Evolutionary conservation across 805 yeast genomes (phyloP), one percentile per base, ranked within the genome.

Genomic region (Clavispora phyllophila): DNA sequence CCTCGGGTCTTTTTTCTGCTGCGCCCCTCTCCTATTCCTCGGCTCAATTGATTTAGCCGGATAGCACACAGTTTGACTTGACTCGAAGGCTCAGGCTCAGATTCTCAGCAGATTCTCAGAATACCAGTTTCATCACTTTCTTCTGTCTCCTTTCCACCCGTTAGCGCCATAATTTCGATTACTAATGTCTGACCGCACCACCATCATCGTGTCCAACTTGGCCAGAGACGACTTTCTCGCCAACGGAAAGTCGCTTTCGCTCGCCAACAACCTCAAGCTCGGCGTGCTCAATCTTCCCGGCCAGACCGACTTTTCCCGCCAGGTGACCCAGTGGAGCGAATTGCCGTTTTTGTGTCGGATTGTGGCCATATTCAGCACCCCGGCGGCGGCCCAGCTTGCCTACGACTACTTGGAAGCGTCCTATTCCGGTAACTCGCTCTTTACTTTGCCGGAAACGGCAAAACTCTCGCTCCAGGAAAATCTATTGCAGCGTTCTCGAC

Each of bases 381-480:
- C 60, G 26, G 40, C 34, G 1, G 54, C 59, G 6, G 70, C 72
- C 9, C 17, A 41, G 14, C 37, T 45, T n/a, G 55, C 66, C 1
- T 59, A 50, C 41, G 35, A 51, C 12, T 56, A 43, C 41, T 54
- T 67, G 40, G 37, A 32, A 13, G 26, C 44, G 6, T 44, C 53
- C 23, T 42, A 47, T 14, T 12, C 13, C 37, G 36, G 18, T 3
- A 28, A 17, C 19, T 9, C 24, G 5, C 35, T 27, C 6, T 40
- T 49, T 17, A 19, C 36, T 7, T 43, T 50, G 40, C 56, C 54
- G 5, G 44, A 48, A 6, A 43, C 53, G 20, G 57, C 60, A 12
- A 63, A 63, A 41, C 44, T 68, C 5, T 48, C 63, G 6, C 53
- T 68, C 22, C 73, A 68, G 49, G 72, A 68, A 42, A 68, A 68